Evolutionary conservation across 805 yeast genomes (phyloP), one percentile per base, ranked within the genome.

Genomic region (Yamadazyma philogaea): DNA sequence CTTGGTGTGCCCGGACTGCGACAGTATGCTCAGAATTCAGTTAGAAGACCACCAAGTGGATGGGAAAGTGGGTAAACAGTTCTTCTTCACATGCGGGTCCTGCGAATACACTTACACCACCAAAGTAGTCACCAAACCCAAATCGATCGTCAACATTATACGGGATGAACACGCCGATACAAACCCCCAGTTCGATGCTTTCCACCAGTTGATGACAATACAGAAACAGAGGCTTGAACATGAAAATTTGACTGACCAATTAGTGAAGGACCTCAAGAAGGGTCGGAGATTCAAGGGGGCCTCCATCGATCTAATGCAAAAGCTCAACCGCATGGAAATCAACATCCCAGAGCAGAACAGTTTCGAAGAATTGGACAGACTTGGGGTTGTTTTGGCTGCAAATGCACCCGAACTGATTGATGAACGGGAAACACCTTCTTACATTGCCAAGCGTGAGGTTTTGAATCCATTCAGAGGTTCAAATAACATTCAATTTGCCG

Each of bases 91-190:
- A 11, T 76, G 81, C 52, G 46, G 49, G 3, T 50, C 42, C 37
- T 68, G 77, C 46, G 34, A 43, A 2, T 76, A 65, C 56, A 21
- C 10, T 0, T 75, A 62, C 43, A 42, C 49, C 14, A 68, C 79
- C 1, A 63, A 60, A 1, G 42, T 64, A 4, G 60, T 74, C 6
- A 53, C 56, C 16, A 70, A 62, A 40, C 79, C 79, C 1, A 68
- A 61, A 37, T 60, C 78, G 6, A 46, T 76, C 31, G 38, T 47
- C 2, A 47, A 34, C 17, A 61, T 61, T 12, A 43, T 61, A 4
- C 44, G 46, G 17, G 45, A 37, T 26, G 53, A 49, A 19, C 49
- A 46, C 32, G 24, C 31, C 19, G n/a, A 18, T 1, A 20, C 24
- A 8, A 42, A 39, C 17, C 10, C 17, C 6, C 14, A 15, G 12